Evolutionary conservation across 2,329 filamentous ascomycete species (phyloP).

Genomic region (Lecanicillium sp.): DNA sequence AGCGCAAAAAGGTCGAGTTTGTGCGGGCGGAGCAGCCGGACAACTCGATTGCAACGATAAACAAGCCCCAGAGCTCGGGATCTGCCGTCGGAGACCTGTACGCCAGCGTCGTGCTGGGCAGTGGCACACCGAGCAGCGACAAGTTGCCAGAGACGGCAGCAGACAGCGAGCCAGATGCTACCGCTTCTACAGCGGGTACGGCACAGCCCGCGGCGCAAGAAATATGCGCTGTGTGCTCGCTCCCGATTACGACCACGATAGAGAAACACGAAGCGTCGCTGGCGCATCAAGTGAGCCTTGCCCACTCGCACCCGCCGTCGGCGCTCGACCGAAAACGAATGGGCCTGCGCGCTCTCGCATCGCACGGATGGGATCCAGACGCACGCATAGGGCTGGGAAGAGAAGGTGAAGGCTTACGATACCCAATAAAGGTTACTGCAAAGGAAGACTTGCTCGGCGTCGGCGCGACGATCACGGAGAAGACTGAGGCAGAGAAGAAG

Average conservation of each 20-base stretch:
- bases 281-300: slow-evolving; percentile 62
- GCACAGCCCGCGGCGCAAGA: slow-evolving; percentile 9
- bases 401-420: slow-evolving; percentile 62
- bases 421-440: slow-evolving; percentile 62
- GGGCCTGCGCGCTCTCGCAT: slow-evolving; percentile 58
- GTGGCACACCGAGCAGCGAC: slow-evolving; percentile 23
- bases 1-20: slow-evolving; percentile 47
- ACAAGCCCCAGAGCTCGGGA: slow-evolving; percentile 14
- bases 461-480: slow-evolving; percentile 43
- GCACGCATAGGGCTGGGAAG: slow-evolving; percentile 63
- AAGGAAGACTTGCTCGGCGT: slow-evolving; percentile 74
- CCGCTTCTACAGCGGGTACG: slow-evolving; percentile 2
- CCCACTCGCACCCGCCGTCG: slow-evolving; percentile 65
- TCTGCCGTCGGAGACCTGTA: slow-evolving; percentile 51
- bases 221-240: slow-evolving; percentile 28
- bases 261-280: slow-evolving; percentile 52
- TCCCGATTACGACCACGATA: slow-evolving; percentile 23
- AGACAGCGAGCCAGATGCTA: slow-evolving; percentile 11
- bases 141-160: background rate
- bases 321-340: slow-evolving; percentile 62
- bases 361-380: slow-evolving; percentile 70
- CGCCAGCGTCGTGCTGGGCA: slow-evolving; percentile 57
- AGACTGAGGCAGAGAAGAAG: slow-evolving; percentile 30
- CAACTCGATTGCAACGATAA: slow-evolving; percentile 18
- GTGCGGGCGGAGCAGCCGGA: slow-evolving; percentile 43